phyloP scores from a whole-genome alignment of 257 asterid species.

The Verbascum thapsus region DNA sequence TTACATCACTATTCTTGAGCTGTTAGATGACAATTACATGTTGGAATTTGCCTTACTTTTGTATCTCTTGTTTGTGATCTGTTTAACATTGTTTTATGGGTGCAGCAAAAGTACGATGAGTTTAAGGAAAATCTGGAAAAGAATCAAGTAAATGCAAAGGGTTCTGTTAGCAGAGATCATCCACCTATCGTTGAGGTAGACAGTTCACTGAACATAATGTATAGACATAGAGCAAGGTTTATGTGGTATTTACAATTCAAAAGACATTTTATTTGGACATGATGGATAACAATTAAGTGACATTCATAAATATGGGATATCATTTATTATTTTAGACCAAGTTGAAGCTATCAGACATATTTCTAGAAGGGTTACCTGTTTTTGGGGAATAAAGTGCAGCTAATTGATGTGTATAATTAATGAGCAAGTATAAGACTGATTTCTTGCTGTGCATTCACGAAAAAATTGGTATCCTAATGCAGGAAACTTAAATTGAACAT shows the following conservation, averaged over 20 bases:
- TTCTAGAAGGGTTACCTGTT: too few relatives aligned
- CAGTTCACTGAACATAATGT: background rate
- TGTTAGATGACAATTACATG: background rate
- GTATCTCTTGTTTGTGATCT: background rate
- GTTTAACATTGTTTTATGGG: background rate
- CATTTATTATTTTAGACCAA: too few relatives aligned
- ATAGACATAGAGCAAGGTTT: background rate
- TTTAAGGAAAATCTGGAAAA: conserved; percentile 19
- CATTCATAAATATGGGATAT: too few relatives aligned
- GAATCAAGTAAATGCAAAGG: background rate
- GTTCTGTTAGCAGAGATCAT: conserved; percentile 32
- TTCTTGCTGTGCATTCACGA: too few relatives aligned
- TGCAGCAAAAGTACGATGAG: conserved; percentile 29
- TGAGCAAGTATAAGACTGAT: too few relatives aligned
- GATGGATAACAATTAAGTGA: too few relatives aligned
- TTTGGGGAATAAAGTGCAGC: too few relatives aligned
- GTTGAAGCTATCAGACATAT: too few relatives aligned
- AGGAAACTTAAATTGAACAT: too few relatives aligned
- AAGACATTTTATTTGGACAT: too few relatives aligned
- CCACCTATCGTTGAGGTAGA: conserved; percentile 27
- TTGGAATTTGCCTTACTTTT: background rate
- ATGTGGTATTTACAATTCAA: background rate
- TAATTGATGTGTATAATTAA: too few relatives aligned
- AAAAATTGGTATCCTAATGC: too few relatives aligned
- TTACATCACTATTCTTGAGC: background rate